phyloP scores from a whole-genome alignment of 805 yeast species.

The Candida namnaoensis region DNA sequence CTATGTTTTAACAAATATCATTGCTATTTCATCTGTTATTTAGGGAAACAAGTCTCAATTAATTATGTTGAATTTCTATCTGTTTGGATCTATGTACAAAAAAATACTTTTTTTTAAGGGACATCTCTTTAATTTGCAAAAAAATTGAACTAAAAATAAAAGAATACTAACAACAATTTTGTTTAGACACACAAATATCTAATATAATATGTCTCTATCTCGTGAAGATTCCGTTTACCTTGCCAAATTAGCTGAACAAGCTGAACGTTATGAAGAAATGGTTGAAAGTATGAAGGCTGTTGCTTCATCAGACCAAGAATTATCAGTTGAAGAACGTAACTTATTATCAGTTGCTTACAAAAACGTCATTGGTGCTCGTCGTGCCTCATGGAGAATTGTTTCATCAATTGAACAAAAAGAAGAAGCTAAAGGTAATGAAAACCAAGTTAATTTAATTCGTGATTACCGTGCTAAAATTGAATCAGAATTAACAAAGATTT shows the following conservation, averaged over 20 bases:
- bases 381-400: constrained; percentile 99
- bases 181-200: too few species aligned
- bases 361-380: constrained; percentile 97
- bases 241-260: constrained; percentile 98
- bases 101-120: too few species aligned
- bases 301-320: constrained; percentile 91
- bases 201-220: constrained; percentile 53
- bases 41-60: too few species aligned
- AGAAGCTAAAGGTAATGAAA: constrained; percentile 90
- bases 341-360: constrained; percentile 95
- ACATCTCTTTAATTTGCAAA: too few species aligned
- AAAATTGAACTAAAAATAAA: too few species aligned
- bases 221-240: constrained; percentile 98
- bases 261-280: constrained; percentile 99
- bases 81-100: too few species aligned
- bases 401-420: constrained; percentile 97
- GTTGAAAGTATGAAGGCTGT: constrained; percentile 97
- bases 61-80: too few species aligned
- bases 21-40: too few species aligned
- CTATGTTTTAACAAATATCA: too few species aligned
- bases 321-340: constrained; percentile 97
- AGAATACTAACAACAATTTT: too few species aligned
- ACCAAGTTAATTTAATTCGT: constrained; percentile 83
- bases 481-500: constrained; percentile 82
- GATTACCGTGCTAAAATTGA: constrained; percentile 94